Evolutionary conservation across 306 rosid species (phyloP).

Genomic region (Albizia julibrissin): DNA sequence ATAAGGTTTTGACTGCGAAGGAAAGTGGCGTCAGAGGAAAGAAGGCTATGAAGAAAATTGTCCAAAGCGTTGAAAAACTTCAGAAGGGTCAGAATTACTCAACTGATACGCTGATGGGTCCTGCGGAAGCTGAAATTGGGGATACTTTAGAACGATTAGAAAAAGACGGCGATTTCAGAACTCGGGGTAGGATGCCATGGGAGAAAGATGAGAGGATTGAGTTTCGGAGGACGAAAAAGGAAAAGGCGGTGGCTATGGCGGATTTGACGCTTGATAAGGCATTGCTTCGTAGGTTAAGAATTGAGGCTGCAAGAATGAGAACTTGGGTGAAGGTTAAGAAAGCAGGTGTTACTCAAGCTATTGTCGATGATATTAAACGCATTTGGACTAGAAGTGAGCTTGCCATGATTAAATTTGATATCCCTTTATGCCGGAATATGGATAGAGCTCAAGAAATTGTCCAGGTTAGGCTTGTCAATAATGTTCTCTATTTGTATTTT

Average conservation of each 20-base stretch:
- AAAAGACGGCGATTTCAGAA: slow-evolving; percentile 29
- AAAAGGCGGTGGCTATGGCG: slow-evolving; percentile 47
- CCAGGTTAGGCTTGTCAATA: slow-evolving; percentile 55
- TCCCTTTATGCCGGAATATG: slow-evolving; percentile 82
- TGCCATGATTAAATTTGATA: slow-evolving; percentile 72
- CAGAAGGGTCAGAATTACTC: slow-evolving; percentile 24
- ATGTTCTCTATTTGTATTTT: not conserved
- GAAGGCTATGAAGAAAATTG: slow-evolving; percentile 54
- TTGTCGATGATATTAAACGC: slow-evolving; percentile 58
- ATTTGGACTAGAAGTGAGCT: slow-evolving; percentile 75
- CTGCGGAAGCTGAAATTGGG: slow-evolving; percentile 42
- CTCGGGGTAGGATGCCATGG: slow-evolving; percentile 71
- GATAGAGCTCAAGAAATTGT: slow-evolving; percentile 85
- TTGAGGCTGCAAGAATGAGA: slow-evolving; percentile 65
- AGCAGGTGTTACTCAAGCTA: slow-evolving; percentile 75
- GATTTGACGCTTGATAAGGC: slow-evolving; percentile 63
- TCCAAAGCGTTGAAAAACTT: slow-evolving; percentile 55
- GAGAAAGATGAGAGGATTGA: slow-evolving; percentile 59
- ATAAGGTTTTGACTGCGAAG: slow-evolving; percentile 42
- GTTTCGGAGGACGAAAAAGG: slow-evolving; percentile 50
- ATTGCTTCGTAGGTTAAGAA: slow-evolving; percentile 65
- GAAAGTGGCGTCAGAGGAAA: slow-evolving; percentile 53
- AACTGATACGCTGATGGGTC: slow-evolving; percentile 35
- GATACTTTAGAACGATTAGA: slow-evolving; percentile 43
- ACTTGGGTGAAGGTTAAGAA: slow-evolving; percentile 86